Conservation (phyloP, 495 filamentous ascomycete species). For the Aspergillus incahuasiensis region DNA sequence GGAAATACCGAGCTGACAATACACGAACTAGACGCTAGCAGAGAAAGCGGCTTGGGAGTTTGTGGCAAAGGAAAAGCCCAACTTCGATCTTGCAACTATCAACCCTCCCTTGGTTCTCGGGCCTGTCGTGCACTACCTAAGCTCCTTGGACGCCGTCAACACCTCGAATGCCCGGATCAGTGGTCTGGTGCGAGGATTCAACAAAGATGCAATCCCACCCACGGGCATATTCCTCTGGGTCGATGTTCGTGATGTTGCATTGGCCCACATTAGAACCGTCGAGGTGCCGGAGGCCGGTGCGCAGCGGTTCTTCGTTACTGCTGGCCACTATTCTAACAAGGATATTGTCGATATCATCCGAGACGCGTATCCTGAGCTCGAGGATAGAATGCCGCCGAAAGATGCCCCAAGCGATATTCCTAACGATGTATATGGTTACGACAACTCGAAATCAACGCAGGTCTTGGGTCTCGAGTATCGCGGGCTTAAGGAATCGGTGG, state of each 20-base stretch:
- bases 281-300: conserved; percentile 61
- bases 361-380: conserved; percentile 62
- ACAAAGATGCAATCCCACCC: conserved; percentile 57
- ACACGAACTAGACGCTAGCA: conserved; percentile 40
- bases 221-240: conserved; percentile 56
- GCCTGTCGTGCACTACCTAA: conserved; percentile 62
- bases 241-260: conserved; percentile 67
- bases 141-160: conserved; percentile 62
- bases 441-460: conserved; percentile 51
- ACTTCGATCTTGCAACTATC: conserved; percentile 70
- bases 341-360: conserved; percentile 59
- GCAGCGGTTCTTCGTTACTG: conserved; percentile 66
- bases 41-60: conserved; percentile 81
- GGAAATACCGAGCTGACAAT: conserved; percentile 12
- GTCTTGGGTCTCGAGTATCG: conserved; percentile 57
- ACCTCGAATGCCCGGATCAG: conserved; percentile 59
- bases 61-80: conserved; percentile 70
- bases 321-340: conserved; percentile 61
- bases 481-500: conserved; percentile 49
- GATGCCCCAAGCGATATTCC: conserved; percentile 38
- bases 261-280: conserved; percentile 67
- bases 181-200: conserved; percentile 56
- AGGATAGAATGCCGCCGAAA: conserved; percentile 52
- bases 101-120: conserved; percentile 69
- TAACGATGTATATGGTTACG: conserved; percentile 38